These are phyloP conservation scores for Rhododendron ovatum DNA, from an alignment of 148 eudicot species.

Conservation along the genomic window DNA sequence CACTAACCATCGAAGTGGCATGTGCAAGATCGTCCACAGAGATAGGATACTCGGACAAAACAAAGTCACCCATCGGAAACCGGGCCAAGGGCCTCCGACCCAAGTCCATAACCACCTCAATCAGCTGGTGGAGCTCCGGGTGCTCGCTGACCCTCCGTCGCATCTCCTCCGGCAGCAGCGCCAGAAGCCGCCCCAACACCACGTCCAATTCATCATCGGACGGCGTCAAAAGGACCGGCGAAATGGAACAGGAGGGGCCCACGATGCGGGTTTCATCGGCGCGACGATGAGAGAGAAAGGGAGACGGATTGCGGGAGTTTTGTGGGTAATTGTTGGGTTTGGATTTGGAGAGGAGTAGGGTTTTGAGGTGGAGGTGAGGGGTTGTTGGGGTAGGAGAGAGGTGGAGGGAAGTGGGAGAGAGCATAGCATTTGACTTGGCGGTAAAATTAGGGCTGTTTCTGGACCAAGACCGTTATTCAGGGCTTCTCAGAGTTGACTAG, in stretches of 20 bases:
- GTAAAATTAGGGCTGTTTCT: constrained; percentile 22
- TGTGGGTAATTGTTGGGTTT: neutral
- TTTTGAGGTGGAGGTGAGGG: constrained; percentile 12
- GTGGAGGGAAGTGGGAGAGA: constrained; percentile 7
- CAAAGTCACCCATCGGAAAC: constrained; percentile 80
- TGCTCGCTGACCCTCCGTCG: constrained; percentile 46
- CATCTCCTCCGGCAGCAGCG: constrained; percentile 74
- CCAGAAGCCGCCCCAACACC: constrained; percentile 65
- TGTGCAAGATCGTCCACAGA: constrained; percentile 49
- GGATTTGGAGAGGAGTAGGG: constrained; percentile 7
- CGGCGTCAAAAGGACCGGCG: constrained; percentile 11
- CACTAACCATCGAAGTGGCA: constrained; percentile 66
- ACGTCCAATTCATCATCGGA: constrained; percentile 34
- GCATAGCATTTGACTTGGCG: constrained; percentile 51
- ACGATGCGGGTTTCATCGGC: constrained; percentile 1
- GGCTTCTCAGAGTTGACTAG: neutral
- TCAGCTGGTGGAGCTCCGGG: constrained; percentile 51
- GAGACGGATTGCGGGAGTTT: neutral
- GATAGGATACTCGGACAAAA: constrained; percentile 61
- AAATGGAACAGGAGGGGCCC: constrained; percentile 17
- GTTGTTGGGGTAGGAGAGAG: constrained; percentile 11
- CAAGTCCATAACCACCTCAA: constrained; percentile 89
- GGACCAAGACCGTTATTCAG: neutral
- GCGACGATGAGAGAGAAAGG: neutral
- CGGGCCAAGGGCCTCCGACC: constrained; percentile 82